A percentile compares a stretch with the other conserved stretches of the same genome.
phyloP scores from a whole-genome alignment of 2,329 filamentous ascomycete genomes.

The Diplodia sapinea region DNA sequence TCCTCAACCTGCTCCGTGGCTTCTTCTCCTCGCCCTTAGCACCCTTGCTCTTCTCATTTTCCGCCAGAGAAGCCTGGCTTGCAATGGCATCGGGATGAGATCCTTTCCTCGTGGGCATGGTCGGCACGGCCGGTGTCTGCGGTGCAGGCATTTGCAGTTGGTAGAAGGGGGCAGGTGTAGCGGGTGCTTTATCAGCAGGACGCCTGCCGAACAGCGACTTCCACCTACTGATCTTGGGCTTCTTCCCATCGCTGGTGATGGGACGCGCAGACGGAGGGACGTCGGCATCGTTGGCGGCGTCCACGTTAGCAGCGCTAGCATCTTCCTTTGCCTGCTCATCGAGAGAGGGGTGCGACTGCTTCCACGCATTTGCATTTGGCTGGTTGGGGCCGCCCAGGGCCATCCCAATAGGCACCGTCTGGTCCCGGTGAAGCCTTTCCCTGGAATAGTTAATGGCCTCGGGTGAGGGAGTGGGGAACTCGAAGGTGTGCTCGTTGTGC shows the following conservation, averaged over 20 bases:
- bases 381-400: constrained; percentile 48
- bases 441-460: constrained; percentile 43
- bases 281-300: background rate
- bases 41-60: constrained; percentile 37
- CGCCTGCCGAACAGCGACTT: constrained; percentile 48
- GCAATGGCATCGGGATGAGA: background rate
- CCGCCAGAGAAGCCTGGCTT: constrained; percentile 31
- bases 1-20: constrained; percentile 24
- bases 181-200: constrained; percentile 34
- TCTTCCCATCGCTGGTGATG: constrained; percentile 35
- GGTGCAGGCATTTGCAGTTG: constrained; percentile 41
- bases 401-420: constrained; percentile 45
- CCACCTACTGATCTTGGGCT: constrained; percentile 47
- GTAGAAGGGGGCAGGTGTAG: constrained; percentile 45
- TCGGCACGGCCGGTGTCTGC: background rate
- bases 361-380: constrained; percentile 38
- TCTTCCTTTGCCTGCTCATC: constrained; percentile 14
- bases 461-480: constrained; percentile 40
- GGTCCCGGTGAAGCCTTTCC: constrained; percentile 38
- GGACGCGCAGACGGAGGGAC: constrained; percentile 14
- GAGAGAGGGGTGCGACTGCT: constrained; percentile 35
- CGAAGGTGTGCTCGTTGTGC: constrained; percentile 38
- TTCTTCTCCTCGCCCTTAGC: constrained; percentile 23
- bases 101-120: constrained; percentile 28
- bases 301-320: constrained; percentile 5